phyloP scores from a whole-genome alignment of 768 basidiomycete species.

The Sarcodon aspratus region DNA sequence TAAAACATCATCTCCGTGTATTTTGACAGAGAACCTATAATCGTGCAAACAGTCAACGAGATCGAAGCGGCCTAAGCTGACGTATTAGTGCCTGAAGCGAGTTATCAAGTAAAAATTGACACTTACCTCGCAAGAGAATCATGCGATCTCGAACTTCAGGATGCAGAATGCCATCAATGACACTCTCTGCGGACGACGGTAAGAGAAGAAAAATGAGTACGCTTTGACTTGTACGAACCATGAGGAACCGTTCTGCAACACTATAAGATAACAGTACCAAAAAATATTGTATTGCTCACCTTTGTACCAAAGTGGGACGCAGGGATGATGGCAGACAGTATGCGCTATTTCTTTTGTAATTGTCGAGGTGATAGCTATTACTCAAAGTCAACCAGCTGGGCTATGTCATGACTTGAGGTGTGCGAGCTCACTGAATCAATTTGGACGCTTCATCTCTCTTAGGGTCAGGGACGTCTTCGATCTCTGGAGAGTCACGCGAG shows the following conservation, averaged over 20 bases:
- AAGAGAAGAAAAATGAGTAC: not conserved
- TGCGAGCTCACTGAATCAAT: constrained; percentile 52
- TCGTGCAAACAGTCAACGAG: constrained; percentile 73
- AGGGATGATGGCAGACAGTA: constrained; percentile 87
- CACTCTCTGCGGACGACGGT: constrained; percentile 47
- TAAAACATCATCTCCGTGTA: constrained; percentile 90
- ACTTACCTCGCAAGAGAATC: constrained; percentile 73
- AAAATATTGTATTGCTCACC: constrained; percentile 23
- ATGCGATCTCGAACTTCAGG: constrained; percentile 86
- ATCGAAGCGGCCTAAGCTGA: constrained; percentile 54
- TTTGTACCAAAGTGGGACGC: constrained; percentile 81
- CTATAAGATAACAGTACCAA: constrained; percentile 3
- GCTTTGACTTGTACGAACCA: constrained; percentile 29
- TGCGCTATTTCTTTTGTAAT: constrained; percentile 72
- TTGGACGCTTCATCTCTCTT: constrained; percentile 74
- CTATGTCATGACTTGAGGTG: not conserved
- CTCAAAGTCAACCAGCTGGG: not conserved
- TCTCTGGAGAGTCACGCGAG: constrained; percentile 6
- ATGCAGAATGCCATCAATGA: constrained; percentile 85
- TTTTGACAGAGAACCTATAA: constrained; percentile 52
- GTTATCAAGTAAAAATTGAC: constrained; percentile 3
- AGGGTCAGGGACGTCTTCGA: constrained; percentile 57
- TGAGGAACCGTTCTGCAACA: constrained; percentile 66
- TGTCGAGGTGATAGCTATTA: constrained; percentile 79
- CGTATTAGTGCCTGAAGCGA: constrained; percentile 2